Base-by-base conservation (phyloP, 2,329 filamentous ascomycete species). In the Triangularia verruculosa region DNA sequence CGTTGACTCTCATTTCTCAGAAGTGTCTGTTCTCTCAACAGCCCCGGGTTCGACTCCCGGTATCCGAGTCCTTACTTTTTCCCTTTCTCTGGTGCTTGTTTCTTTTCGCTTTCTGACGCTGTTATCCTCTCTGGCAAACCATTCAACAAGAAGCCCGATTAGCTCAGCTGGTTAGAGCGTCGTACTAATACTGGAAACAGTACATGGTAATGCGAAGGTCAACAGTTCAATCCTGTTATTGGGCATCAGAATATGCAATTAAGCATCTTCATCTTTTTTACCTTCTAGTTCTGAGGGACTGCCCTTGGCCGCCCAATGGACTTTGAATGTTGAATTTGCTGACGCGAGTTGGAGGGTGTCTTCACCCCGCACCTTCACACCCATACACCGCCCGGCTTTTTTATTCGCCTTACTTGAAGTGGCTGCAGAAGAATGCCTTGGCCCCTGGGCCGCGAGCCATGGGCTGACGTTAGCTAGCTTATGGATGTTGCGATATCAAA, bases 11-110 rank as follows among this genome's bases (percentile, higher is more conserved):
- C 51, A 54, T 24, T 54, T 54, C 51, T 27, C 51, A 54, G 51
- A 54, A 54, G 51, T 54, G 51, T 17, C 51, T 54, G 51, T 54
- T 54, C 51, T 54, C 51, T 54, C 51, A 54, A 54, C 51, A 54
- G 51, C 51, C 51, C 51, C 51, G 51, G 51, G 51, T 54, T 54
- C 51, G 51, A 54, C 51, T 54, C 51, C 51, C 51, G 51, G 51
- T 54, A 54, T 54, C 51, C 51, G 51, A 54, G 51, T 54, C 51
- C 24, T 4, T 54, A 17, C 13, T 28, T 54, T 27, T 54, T 6
- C 4, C 22, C 15, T 54, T 54, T 54, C 12, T 27, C 47, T 27
- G 9, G n/a, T 20, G 5, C 15, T 24, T 51, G n/a, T 5, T 54
- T n/a, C 2, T 17, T 3, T 27, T 54, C 15, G 4, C 15, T 28